These are phyloP conservation scores for Pisolithus thermaeus DNA, from an alignment of 1,284 basidiomycete species.

Conservation along the genomic window DNA sequence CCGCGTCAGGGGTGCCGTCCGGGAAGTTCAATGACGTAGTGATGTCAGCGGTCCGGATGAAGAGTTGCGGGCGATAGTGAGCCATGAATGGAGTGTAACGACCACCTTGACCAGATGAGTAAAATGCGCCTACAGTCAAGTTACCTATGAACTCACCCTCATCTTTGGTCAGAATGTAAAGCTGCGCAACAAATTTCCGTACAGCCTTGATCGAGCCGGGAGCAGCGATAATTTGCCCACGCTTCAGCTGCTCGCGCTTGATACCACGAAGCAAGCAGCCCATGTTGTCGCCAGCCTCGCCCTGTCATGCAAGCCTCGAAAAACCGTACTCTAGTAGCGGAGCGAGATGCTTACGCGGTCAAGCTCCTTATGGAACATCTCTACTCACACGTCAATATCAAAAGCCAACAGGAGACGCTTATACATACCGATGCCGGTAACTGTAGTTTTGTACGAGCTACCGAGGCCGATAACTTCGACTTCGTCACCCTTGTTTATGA, in stretches of 20 bases:
- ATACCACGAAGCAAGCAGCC: slow-evolving; percentile 95
- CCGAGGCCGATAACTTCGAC: slow-evolving; percentile 94
- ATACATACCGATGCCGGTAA: slow-evolving; percentile 87
- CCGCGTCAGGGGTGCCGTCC: slow-evolving; percentile 67
- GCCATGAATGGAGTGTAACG: slow-evolving; percentile 97
- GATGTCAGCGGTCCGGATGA: slow-evolving; percentile 94
- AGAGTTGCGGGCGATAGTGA: slow-evolving; percentile 96
- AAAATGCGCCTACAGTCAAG: not conserved
- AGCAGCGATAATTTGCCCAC: slow-evolving; percentile 88
- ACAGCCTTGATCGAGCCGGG: slow-evolving; percentile 93
- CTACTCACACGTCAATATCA: slow-evolving; percentile 34
- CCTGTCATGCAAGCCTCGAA: slow-evolving; percentile 36
- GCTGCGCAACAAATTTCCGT: slow-evolving; percentile 91
- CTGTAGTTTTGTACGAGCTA: slow-evolving; percentile 80
- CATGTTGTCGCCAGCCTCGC: slow-evolving; percentile 99
- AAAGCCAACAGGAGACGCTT: not conserved
- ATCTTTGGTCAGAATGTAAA: slow-evolving; percentile 95
- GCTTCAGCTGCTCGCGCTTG: slow-evolving; percentile 93
- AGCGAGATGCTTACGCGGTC: slow-evolving; percentile 58
- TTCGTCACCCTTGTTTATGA: slow-evolving; percentile 89
- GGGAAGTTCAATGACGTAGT: slow-evolving; percentile 87
- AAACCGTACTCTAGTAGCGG: not conserved
- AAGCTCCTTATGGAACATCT: slow-evolving; percentile 99
- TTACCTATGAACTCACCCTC: slow-evolving; percentile 40
- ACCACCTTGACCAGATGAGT: slow-evolving; percentile 46